A percentile compares a stretch with the other conserved stretches of the same genome.
Evolutionary conservation across 768 basidiomycete species (phyloP).

Genomic region (Termitomyces sp.): DNA sequence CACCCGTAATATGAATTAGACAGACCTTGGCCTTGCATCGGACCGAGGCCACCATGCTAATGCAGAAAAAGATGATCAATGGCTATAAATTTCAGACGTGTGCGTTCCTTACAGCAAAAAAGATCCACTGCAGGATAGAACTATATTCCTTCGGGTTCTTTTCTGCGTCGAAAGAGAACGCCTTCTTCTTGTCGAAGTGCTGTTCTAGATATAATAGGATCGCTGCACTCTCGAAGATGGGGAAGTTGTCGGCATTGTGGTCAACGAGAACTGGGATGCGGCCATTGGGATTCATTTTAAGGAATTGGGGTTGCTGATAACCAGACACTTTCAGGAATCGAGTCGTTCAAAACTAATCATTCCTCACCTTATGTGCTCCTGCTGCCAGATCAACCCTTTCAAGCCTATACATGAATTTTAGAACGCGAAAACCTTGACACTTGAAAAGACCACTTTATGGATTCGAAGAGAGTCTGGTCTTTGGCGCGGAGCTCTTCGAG

Average conservation of each 20-base stretch:
- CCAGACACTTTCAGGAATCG: background rate
- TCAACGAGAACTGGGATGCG: conserved; percentile 68
- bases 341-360: background rate
- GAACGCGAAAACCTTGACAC: too few relatives aligned
- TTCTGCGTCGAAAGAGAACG: conserved; percentile 59
- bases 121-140: conserved; percentile 81
- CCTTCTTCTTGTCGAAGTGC: conserved; percentile 72
- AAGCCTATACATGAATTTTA: background rate
- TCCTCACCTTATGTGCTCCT: conserved; percentile 10
- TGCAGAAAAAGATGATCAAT: background rate
- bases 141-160: conserved; percentile 56
- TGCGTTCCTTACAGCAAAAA: conserved; percentile 54
- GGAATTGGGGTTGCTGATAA: conserved; percentile 58
- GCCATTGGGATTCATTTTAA: conserved; percentile 70
- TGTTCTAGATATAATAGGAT: conserved; percentile 79
- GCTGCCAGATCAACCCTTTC: conserved; percentile 9
- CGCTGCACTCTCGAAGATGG: conserved; percentile 74
- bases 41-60: conserved; percentile 78
- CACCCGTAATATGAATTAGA: background rate
- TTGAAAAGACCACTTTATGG: background rate
- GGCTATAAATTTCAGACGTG: background rate
- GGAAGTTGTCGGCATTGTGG: conserved; percentile 53
- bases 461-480: conserved; percentile 7
- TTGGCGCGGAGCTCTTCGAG: conserved; percentile 12
- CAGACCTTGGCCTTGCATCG: conserved; percentile 74